Evolutionary conservation across 371 early-diverging fungal species (phyloP).

Genomic region (Lichtheimia ornata): DNA sequence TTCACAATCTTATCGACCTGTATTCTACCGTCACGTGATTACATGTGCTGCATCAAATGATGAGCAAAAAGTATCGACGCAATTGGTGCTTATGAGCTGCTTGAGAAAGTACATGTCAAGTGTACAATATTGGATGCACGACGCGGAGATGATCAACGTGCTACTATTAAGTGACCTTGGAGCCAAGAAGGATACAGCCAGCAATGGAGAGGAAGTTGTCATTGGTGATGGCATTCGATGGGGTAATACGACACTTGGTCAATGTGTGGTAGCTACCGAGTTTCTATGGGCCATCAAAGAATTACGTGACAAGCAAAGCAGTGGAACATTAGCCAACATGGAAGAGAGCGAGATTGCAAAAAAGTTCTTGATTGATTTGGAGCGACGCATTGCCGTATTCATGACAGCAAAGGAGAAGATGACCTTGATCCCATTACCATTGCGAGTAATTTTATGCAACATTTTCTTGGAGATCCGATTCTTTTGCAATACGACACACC

Average conservation of each 20-base stretch:
- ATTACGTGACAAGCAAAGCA: conserved; percentile 35
- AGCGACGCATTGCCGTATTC: conserved; percentile 58
- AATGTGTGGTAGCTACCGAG: conserved; percentile 59
- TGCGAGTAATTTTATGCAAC: conserved; percentile 57
- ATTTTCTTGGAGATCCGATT: conserved; percentile 61
- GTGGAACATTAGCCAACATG: conserved; percentile 33
- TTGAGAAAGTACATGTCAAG: conserved; percentile 54
- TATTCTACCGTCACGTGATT: conserved; percentile 60
- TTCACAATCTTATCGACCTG: conserved; percentile 34
- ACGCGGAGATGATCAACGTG: conserved; percentile 65
- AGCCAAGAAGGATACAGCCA: conserved; percentile 13
- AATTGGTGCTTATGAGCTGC: conserved; percentile 47
- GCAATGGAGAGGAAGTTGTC: background rate
- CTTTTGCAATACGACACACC: conserved; percentile 64
- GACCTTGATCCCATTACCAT: conserved; percentile 52
- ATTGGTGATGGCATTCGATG: conserved; percentile 25
- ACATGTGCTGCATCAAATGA: conserved; percentile 64
- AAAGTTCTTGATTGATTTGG: conserved; percentile 67
- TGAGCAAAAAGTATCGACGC: conserved; percentile 44
- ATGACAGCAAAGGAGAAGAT: conserved; percentile 61
- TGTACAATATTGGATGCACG: conserved; percentile 68
- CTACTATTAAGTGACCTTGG: conserved; percentile 62
- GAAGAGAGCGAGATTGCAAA: conserved; percentile 64
- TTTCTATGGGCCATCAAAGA: conserved; percentile 61
- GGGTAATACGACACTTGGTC: conserved; percentile 65